These are phyloP conservation scores for Acrocalymma vagum DNA, from an alignment of 2,329 filamentous ascomycete species.

Conservation along the genomic window DNA sequence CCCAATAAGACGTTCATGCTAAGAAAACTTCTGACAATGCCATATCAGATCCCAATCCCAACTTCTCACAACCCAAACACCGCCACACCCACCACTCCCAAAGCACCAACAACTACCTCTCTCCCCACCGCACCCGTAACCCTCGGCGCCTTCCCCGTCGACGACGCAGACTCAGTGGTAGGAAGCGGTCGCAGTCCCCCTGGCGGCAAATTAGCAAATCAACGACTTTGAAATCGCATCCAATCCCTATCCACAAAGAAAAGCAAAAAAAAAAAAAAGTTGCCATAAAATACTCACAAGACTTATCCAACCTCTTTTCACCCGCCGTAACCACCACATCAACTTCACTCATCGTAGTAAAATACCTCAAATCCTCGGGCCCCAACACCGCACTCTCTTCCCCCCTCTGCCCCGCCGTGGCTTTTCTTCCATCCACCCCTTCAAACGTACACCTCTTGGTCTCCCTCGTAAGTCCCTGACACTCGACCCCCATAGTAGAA, in stretches of 20 bases:
- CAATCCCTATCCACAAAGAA: too few relatives aligned
- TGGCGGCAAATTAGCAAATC: too few relatives aligned
- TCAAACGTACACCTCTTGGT: slow-evolving; percentile 15
- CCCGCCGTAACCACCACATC: slow-evolving; percentile 14
- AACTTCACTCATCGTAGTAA: slow-evolving; percentile 13
- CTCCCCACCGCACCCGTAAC: slow-evolving; percentile 3
- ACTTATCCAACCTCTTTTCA: slow-evolving; percentile 9
- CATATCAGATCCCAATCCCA: too few relatives aligned
- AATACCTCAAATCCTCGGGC: slow-evolving; percentile 14
- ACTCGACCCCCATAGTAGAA: slow-evolving; percentile 8
- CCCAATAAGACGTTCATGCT: too few relatives aligned
- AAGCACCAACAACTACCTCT: slow-evolving; percentile 16
- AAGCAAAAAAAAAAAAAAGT: too few relatives aligned
- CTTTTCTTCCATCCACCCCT: slow-evolving; percentile 3
- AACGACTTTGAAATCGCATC: too few relatives aligned
- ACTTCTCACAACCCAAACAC: slow-evolving; percentile 13
- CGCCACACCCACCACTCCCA: slow-evolving; percentile 11
- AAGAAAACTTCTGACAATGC: too few relatives aligned
- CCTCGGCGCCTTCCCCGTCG: slow-evolving; percentile 7
- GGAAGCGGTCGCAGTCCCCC: too few relatives aligned
- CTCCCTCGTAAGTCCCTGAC: slow-evolving; percentile 6
- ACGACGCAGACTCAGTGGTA: too few relatives aligned
- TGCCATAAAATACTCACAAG: slow-evolving; percentile 7
- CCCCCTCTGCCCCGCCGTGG: slow-evolving; percentile 5
- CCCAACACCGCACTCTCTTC: too few relatives aligned